A percentile compares a stretch with the other conserved stretches of the same genome.
Conservation (phyloP, 805 yeast species). For the Yamadazyma akitaensis region DNA sequence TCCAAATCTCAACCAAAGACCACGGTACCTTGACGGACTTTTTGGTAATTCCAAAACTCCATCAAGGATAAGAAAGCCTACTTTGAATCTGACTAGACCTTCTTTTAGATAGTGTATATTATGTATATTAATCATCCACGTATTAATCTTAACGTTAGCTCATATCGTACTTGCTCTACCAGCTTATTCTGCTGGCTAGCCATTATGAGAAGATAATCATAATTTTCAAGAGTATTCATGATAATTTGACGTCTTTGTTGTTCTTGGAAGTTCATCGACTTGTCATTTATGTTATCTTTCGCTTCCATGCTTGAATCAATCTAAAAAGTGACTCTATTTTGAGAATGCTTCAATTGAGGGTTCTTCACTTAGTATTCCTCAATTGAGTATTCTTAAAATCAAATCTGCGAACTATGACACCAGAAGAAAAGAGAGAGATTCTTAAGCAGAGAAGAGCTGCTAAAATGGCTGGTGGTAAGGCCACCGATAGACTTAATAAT, state of each 20-base stretch:
- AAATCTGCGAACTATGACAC: constrained; percentile 8
- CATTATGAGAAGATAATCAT: constrained; percentile 15
- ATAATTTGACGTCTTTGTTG: constrained; percentile 32
- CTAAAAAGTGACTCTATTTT: no score
- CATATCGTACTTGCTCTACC: constrained; percentile 42
- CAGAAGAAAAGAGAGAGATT: constrained; percentile 56
- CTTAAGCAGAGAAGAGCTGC: constrained; percentile 65
- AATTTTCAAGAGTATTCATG: constrained; percentile 37
- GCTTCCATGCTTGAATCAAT: neutral
- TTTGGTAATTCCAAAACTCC: constrained; percentile 19
- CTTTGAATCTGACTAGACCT: constrained; percentile 13
- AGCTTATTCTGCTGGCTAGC: constrained; percentile 43
- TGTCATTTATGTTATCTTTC: constrained; percentile 2
- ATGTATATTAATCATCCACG: constrained; percentile 3
- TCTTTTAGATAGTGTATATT: constrained; percentile 17
- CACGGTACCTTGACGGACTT: constrained; percentile 40
- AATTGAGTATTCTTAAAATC: neutral
- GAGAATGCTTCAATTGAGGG: neutral
- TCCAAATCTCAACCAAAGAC: constrained; percentile 44
- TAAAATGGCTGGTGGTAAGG: constrained; percentile 55
- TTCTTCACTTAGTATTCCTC: neutral
- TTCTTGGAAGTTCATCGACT: constrained; percentile 23
- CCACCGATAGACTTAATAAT: constrained; percentile 48
- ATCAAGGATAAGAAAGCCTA: constrained; percentile 5
- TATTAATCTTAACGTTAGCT: constrained; percentile 29